These are phyloP conservation scores for Sphagnum fallax DNA, from an alignment of 228 moss, liverwort and hornwort species.

Conservation along the genomic window DNA sequence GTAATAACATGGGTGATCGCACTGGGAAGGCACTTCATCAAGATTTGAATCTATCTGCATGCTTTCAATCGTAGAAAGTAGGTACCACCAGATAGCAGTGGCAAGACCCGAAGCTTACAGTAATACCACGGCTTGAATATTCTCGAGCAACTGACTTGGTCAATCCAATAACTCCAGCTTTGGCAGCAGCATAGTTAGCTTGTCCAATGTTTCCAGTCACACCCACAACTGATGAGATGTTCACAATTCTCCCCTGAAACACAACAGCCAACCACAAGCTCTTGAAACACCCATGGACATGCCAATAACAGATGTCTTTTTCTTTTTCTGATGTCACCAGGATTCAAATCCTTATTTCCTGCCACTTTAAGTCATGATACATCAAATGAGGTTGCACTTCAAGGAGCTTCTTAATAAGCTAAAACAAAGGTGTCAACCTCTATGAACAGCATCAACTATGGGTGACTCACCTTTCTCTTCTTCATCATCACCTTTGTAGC, in stretches of 20 bases:
- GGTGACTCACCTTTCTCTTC: conserved; percentile 63
- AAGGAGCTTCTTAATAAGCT: too few species aligned
- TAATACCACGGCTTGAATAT: conserved; percentile 74
- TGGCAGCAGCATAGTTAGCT: conserved; percentile 93
- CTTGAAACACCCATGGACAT: background rate
- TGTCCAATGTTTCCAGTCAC: conserved; percentile 83
- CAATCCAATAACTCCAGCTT: conserved; percentile 94
- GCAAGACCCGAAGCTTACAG: conserved; percentile 27
- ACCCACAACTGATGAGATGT: conserved; percentile 92
- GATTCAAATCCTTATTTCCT: background rate
- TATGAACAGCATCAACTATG: background rate
- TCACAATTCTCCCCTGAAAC: conserved; percentile 72
- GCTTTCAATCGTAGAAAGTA: too few species aligned
- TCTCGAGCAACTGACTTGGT: conserved; percentile 89
- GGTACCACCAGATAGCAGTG: too few species aligned
- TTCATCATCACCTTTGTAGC: conserved; percentile 97
- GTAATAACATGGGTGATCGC: too few species aligned
- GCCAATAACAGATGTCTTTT: background rate
- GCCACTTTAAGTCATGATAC: background rate
- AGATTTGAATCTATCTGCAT: too few species aligned
- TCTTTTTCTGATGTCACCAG: background rate
- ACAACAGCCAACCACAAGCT: background rate
- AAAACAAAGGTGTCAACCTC: too few species aligned
- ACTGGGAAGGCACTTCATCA: too few species aligned
- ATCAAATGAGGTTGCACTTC: too few species aligned